Base-by-base conservation (phyloP, 2,329 filamentous ascomycete genomes). In the Fusarium lyarnte region DNA sequence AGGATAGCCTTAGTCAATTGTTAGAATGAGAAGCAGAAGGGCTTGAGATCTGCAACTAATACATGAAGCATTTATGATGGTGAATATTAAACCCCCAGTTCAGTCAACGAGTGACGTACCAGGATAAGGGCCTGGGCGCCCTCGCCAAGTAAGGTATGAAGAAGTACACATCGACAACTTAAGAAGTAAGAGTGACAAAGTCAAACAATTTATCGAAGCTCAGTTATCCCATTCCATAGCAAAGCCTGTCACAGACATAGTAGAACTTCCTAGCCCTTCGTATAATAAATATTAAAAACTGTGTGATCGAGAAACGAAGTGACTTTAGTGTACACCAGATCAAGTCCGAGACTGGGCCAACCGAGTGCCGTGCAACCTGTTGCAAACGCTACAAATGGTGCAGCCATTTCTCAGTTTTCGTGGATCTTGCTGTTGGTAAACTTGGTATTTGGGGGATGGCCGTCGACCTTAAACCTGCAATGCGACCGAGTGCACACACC, bases 401-500 rank as follows among this genome's bases (percentile, higher is more conserved):
- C 23, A 35, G 19, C 41, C 33, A 16, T 25, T 29, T 21, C 27
- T 25, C 77, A 81, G 64, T 82, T 83, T 19, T 79, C 73, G 23
- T 78, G 67, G 36, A 82, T 82, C 49, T 79, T 75, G 23, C 69
- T 60, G 63, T 82, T 83, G 69, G 79, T 85, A 73, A 85, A 86
- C 72, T 84, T 87, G 8, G 88, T 90, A n/a, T 84, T 84, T 2
- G 88, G 88, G 0, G 89, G 88, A 77, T 91, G 89, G 25, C 86
- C 84, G 5, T 86, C 82, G 21, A 82, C 78, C 5, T 79, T 77
- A 76, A 90, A 91, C 69, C 87, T 87, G 83, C 89, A 91, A 74
- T 82, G 86, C 21, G 86, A 86, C 67, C 89, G 86, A 21, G 78
- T 82, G 78, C 89, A 91, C 29, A 83, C 74, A 8, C 85, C 86